Percentiles rank a stretch among this genome's conserved stretches.
Conservation (phyloP, 208 protist genomes). For the Leishmania major region DNA sequence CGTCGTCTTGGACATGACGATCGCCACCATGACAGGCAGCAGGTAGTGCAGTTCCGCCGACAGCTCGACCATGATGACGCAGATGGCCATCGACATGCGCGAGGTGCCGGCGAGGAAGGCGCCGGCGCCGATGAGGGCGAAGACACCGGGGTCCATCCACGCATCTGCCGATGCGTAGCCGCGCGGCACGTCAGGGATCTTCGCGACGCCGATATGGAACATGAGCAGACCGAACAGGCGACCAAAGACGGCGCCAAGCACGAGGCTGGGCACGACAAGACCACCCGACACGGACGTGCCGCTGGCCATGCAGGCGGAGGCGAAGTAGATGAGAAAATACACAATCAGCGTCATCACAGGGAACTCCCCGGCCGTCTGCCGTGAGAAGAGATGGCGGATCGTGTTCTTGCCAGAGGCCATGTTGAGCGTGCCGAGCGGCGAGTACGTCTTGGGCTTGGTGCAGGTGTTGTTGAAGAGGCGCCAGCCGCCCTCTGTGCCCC, state of each 20-base stretch:
- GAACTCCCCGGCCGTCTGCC: slow-evolving; percentile 84
- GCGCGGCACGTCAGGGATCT: slow-evolving; percentile 29
- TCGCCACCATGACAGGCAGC: slow-evolving; percentile 94
- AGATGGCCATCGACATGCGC: slow-evolving; percentile 93
- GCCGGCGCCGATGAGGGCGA: slow-evolving; percentile 93
- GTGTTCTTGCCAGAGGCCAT: slow-evolving; percentile 86
- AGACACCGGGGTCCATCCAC: slow-evolving; percentile 92
- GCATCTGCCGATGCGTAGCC: slow-evolving; percentile 59
- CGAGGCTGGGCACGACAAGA: slow-evolving; percentile 89
- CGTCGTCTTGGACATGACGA: slow-evolving; percentile 91
- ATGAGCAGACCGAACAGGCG: slow-evolving; percentile 81
- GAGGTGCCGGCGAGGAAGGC: slow-evolving; percentile 92
- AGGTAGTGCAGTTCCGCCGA: slow-evolving; percentile 93
- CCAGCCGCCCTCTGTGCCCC: slow-evolving; percentile 66
- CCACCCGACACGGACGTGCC: slow-evolving; percentile 88
- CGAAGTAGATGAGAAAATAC: slow-evolving; percentile 84
- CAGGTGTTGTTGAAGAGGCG: slow-evolving; percentile 82
- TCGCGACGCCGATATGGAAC: slow-evolving; percentile 47
- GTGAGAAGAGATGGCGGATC: slow-evolving; percentile 89
- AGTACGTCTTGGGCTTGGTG: slow-evolving; percentile 50
- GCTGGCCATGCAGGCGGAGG: slow-evolving; percentile 70
- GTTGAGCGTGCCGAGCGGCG: slow-evolving; percentile 79
- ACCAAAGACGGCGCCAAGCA: slow-evolving; percentile 90
- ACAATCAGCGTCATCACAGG: slow-evolving; percentile 57
- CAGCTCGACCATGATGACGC: slow-evolving; percentile 95